Evolutionary conservation across 805 yeast species (phyloP).

Genomic region (Grigorovia yakushimaensis): DNA sequence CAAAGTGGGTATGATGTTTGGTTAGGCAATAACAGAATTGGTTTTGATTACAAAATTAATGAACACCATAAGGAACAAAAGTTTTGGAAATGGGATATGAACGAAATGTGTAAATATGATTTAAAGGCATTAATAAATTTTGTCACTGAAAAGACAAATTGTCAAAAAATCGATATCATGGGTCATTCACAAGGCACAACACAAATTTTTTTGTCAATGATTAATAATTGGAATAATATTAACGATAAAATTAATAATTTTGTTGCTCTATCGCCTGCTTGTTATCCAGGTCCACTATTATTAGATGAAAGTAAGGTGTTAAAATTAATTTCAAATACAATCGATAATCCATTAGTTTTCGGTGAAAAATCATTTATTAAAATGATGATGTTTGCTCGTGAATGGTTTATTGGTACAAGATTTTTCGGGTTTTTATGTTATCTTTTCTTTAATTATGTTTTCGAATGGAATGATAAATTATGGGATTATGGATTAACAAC

Average conservation of each 20-base stretch:
- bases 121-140: slow-evolving; percentile 61
- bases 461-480: slow-evolving; percentile 73
- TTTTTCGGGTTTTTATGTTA: slow-evolving; percentile 59
- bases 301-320: slow-evolving; percentile 47
- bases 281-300: slow-evolving; percentile 72
- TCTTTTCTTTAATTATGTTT: slow-evolving; percentile 73
- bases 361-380: slow-evolving; percentile 76
- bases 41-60: slow-evolving; percentile 51
- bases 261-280: slow-evolving; percentile 81
- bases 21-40: slow-evolving; percentile 87
- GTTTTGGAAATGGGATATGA: slow-evolving; percentile 92
- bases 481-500: slow-evolving; percentile 64
- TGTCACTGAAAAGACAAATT: slow-evolving; percentile 36
- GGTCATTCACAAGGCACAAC: slow-evolving; percentile 95
- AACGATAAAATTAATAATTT: slow-evolving; percentile 54
- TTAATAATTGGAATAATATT: slow-evolving; percentile 28
- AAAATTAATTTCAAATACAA: slow-evolving; percentile 43
- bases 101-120: slow-evolving; percentile 71
- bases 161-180: slow-evolving; percentile 45
- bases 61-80: slow-evolving; percentile 19
- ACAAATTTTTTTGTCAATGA: slow-evolving; percentile 63
- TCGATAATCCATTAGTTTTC: slow-evolving; percentile 42
- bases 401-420: slow-evolving; percentile 36
- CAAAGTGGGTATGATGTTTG: slow-evolving; percentile 71
- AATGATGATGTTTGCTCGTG: slow-evolving; percentile 52